Conservation (phyloP, 225 moss, liverwort and hornwort species). For the Sphagnum tenellum region DNA sequence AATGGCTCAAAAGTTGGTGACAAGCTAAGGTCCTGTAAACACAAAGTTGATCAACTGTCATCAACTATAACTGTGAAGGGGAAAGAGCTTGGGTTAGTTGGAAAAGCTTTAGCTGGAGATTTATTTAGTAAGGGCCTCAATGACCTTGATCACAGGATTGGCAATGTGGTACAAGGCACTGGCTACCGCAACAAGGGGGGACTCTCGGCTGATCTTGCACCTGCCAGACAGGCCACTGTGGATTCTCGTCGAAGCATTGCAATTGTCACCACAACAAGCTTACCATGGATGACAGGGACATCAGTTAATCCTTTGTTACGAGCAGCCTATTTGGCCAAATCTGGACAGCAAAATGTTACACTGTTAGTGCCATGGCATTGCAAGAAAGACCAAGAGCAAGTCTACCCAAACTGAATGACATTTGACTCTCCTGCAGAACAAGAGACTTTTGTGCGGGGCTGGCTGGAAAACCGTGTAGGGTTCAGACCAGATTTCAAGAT, state of each 20-base stretch:
- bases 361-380: conserved; percentile 88
- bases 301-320: conserved; percentile 95
- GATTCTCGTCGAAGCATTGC: conserved; percentile 60
- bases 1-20: conserved; percentile 30
- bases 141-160: conserved; percentile 76
- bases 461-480: conserved; percentile 83
- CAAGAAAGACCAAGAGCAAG: conserved; percentile 80
- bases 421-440: conserved; percentile 78
- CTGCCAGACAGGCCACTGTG: conserved; percentile 13
- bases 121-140: too few relatives aligned
- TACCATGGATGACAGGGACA: conserved; percentile 99
- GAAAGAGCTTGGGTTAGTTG: conserved; percentile 11
- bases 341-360: conserved; percentile 70
- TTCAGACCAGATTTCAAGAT: conserved; percentile 90
- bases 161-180: conserved; percentile 79
- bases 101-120: conserved; percentile 10
- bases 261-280: conserved; percentile 85
- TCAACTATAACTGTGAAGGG: conserved; percentile 10
- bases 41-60: conserved; percentile 32
- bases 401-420: conserved; percentile 77
- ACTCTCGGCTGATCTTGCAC: conserved; percentile 28
- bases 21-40: conserved; percentile 60
- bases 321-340: conserved; percentile 81
- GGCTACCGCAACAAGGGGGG: conserved; percentile 76
- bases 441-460: conserved; percentile 66